Conservation (phyloP, 2,329 filamentous ascomycete species). For the Lojkania enalia region DNA sequence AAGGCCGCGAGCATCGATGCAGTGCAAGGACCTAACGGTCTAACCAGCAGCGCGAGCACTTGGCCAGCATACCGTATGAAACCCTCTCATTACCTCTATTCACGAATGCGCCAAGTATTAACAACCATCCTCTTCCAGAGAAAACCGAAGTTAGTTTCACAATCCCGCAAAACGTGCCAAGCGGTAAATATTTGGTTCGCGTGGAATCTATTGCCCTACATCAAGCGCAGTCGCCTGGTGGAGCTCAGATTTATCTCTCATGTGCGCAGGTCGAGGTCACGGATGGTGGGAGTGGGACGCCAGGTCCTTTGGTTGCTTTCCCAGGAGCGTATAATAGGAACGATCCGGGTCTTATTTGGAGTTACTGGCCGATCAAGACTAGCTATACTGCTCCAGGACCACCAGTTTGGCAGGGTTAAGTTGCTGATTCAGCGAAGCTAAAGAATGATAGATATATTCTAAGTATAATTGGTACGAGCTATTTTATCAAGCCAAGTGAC, state of each 20-base stretch:
- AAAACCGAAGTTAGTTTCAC: conserved; percentile 38
- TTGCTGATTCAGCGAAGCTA: too few relatives aligned
- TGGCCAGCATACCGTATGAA: conserved; percentile 34
- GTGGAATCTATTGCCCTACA: conserved; percentile 53
- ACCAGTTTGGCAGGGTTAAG: conserved; percentile 27
- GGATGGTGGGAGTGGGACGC: conserved; percentile 42
- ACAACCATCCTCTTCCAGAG: conserved; percentile 12
- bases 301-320: conserved; percentile 46
- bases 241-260: conserved; percentile 51
- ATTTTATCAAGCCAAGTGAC: too few relatives aligned
- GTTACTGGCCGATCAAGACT: conserved; percentile 32
- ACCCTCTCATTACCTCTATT: conserved; percentile 30
- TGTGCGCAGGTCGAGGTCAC: conserved; percentile 52
- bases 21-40: conserved; percentile 15
- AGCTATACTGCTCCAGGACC: conserved; percentile 35
- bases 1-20: conserved; percentile 31
- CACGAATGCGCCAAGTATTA: conserved; percentile 5
- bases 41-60: conserved; percentile 26
- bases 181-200: conserved; percentile 51
- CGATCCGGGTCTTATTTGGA: conserved; percentile 36
- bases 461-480: too few relatives aligned
- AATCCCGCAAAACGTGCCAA: conserved; percentile 43
- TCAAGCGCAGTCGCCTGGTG: conserved; percentile 36
- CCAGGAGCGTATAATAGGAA: conserved; percentile 44
- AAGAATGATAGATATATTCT: too few relatives aligned